These are phyloP conservation scores for Mycosphaerella sp. DNA, from an alignment of 2,329 filamentous ascomycete genomes.

Conservation along the genomic window DNA sequence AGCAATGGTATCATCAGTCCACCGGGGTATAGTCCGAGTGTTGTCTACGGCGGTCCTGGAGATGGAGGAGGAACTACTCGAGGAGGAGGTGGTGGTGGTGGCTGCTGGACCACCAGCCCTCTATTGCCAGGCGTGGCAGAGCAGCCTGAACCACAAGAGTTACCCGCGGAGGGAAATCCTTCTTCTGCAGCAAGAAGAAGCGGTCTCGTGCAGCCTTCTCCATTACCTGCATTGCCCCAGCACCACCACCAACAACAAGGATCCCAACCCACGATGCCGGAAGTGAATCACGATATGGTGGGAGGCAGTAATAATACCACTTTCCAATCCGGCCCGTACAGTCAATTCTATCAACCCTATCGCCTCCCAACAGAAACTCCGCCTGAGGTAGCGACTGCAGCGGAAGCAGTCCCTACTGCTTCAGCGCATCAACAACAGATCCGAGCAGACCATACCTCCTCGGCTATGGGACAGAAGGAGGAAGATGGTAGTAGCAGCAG, in stretches of 20 bases:
- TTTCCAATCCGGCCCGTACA: background rate
- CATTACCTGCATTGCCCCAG: background rate
- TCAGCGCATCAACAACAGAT: no score
- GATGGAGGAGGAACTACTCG: background rate
- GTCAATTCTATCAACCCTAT: background rate
- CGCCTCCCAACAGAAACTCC: background rate
- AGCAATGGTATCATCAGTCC: background rate
- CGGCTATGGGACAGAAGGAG: no score
- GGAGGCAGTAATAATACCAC: background rate
- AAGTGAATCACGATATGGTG: no score
- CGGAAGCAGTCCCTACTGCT: background rate
- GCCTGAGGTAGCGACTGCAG: background rate
- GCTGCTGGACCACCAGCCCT: background rate
- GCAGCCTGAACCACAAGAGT: slow-evolving; percentile 10
- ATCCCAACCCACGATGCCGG: no score
- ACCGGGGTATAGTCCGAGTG: slow-evolving; percentile 1
- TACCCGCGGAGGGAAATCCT: slow-evolving; percentile 11
- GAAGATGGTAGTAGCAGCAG: background rate
- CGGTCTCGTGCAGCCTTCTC: background rate
- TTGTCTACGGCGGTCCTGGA: background rate
- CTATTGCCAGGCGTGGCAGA: slow-evolving; percentile 1
- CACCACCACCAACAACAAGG: background rate
- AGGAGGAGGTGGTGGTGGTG: background rate
- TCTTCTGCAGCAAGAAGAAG: background rate
- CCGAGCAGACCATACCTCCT: background rate